Evolutionary conservation across 805 yeast species (phyloP).

Genomic region (Metschnikowia sp.): DNA sequence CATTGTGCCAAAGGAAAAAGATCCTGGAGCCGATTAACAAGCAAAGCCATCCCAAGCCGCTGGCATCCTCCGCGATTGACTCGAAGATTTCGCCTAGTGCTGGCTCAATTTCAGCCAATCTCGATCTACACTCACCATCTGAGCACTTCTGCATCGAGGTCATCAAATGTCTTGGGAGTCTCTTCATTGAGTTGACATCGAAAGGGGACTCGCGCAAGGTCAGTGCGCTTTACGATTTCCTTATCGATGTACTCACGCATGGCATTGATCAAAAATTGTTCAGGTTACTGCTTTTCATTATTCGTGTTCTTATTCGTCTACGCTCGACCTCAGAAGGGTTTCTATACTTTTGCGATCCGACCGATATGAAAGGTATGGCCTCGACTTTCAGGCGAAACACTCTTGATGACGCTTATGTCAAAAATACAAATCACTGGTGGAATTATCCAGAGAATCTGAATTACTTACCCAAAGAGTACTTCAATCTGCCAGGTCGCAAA

Average conservation of each 20-base stretch:
- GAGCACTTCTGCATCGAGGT: constrained; percentile 12
- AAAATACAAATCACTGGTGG: constrained; percentile 42
- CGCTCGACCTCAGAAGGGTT: constrained; percentile 45
- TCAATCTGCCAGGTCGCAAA: constrained; percentile 37
- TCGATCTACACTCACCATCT: too few relatives aligned
- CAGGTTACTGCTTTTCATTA: constrained; percentile 42
- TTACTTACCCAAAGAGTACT: constrained; percentile 44
- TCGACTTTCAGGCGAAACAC: constrained; percentile 53
- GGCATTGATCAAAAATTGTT: constrained; percentile 34
- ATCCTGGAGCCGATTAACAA: too few relatives aligned
- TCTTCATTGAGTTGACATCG: constrained; percentile 23
- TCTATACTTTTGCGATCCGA: constrained; percentile 50
- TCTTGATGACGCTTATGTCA: constrained; percentile 13
- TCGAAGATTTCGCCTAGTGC: too few relatives aligned
- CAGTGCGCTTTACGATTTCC: constrained; percentile 24
- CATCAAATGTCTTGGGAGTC: constrained; percentile 24
- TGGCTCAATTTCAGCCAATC: too few relatives aligned
- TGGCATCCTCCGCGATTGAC: too few relatives aligned
- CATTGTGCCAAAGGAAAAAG: neutral
- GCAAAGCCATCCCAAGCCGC: too few relatives aligned
- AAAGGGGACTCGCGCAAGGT: constrained; percentile 20
- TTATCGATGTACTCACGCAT: constrained; percentile 34
- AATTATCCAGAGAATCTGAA: constrained; percentile 54
- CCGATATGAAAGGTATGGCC: constrained; percentile 65
- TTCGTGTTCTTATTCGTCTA: constrained; percentile 53